Conservation (phyloP, 129 eudicot genomes). For the Lactuca saligna region DNA sequence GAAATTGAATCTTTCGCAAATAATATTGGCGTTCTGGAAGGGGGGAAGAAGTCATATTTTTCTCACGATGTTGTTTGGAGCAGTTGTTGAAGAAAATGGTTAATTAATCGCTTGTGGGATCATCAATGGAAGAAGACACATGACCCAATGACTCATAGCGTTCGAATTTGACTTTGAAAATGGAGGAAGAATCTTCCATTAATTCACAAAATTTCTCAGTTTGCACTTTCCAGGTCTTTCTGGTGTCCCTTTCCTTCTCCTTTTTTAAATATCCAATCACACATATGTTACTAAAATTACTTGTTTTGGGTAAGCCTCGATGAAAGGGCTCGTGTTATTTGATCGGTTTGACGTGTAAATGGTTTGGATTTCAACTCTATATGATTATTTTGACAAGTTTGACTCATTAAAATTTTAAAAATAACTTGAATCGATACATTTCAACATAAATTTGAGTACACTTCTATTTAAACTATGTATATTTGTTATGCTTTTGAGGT, state of each 20-base stretch:
- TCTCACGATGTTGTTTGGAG: conserved; percentile 11
- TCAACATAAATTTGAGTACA: too few species aligned
- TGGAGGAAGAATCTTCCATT: conserved; percentile 10
- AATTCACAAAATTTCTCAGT: not conserved
- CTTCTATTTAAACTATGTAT: too few species aligned
- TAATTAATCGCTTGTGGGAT: conserved; percentile 20
- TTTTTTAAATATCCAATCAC: not conserved
- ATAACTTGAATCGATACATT: too few species aligned
- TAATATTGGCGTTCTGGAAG: conserved; percentile 33
- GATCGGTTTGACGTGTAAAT: not conserved
- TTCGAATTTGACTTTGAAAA: conserved; percentile 22
- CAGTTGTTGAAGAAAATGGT: conserved; percentile 9
- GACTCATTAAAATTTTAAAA: too few species aligned
- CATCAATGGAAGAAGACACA: conserved; percentile 24
- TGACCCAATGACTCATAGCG: conserved; percentile 21
- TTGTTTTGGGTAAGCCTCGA: not conserved
- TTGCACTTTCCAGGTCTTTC: not conserved
- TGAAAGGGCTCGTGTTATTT: not conserved
- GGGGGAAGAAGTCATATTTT: conserved; percentile 26
- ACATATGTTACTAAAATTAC: not conserved
- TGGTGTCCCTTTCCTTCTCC: not conserved
- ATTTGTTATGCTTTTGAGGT: too few species aligned
- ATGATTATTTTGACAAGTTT: too few species aligned
- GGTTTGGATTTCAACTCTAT: not conserved
- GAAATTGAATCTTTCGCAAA: conserved; percentile 18